Evolutionary conservation across 768 basidiomycete genomes (phyloP), one percentile per base, ranked within the genome.

Genomic region (Strobilomyces dryophilus): DNA sequence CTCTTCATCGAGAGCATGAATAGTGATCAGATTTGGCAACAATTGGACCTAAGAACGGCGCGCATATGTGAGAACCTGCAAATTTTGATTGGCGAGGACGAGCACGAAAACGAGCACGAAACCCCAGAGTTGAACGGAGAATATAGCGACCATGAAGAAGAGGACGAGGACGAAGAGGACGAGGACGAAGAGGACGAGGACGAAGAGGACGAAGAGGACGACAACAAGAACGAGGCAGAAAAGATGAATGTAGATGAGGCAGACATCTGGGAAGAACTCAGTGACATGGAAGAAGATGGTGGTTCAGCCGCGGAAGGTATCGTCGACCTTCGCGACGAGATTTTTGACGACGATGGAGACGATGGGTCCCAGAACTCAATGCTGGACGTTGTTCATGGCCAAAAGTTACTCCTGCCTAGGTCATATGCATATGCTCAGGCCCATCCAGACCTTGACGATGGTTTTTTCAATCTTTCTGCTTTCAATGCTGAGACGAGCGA

Each of bases 21-120:
- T 59, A 78, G 82, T 21, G 89, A 91, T 52, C 94, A 95, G 67
- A 75, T 98, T 26, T 99, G 95, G 95, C 86, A 85, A 37, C 95
- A 99, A 72, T 69, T 98, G 50, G 95, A 98, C 64, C 74, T 99
- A 49, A 76, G 91, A 41, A 75, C 85, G 15, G 79, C 82, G 55
- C 79, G 78, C 42, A 73, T 98, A 21, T 88, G 86, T 55, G 78
- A 80, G 39, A 79, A 87, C 46, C 71, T 95, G 39, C 79, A 88
- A 45, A 78, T 83, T 35, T 72, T 92, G 18, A 82, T 84, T 50
- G 83, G 79, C 26, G 76, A 75, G 8, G 69, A 61, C n/a, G 74
- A 71, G 15, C 66, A 59, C 17, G 73, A 68, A 56, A 68, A 20
- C 29, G 37, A 35, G 24, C 24, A 4, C 24, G 24, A 24, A 44